These are phyloP conservation scores for Penicillium egyptiacum DNA, from an alignment of 495 filamentous ascomycete species.

Conservation along the genomic window DNA sequence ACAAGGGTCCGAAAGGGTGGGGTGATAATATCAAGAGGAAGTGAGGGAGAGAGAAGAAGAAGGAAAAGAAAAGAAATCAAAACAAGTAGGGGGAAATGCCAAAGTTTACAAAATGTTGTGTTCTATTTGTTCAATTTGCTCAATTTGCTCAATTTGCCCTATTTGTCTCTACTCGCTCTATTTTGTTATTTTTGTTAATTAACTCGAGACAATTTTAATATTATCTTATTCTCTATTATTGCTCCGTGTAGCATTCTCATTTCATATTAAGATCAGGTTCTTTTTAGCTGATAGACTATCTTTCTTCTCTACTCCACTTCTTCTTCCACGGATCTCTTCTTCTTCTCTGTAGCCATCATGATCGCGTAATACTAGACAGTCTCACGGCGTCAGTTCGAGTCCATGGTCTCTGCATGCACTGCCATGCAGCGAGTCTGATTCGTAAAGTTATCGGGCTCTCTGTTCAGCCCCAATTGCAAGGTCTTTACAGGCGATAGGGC, in stretches of 20 bases:
- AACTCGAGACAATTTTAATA: conserved; percentile 1
- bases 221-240: background rate
- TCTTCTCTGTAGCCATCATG: conserved; percentile 22
- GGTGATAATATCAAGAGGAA: conserved; percentile 1
- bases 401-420: conserved; percentile 1
- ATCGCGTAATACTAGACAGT: conserved; percentile 20
- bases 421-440: conserved; percentile 10
- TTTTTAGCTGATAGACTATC: background rate
- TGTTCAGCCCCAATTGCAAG: conserved; percentile 24
- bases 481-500: conserved; percentile 8
- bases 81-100: background rate
- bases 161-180: background rate
- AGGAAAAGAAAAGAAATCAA: background rate
- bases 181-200: background rate
- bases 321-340: conserved; percentile 1
- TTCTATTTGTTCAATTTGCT: too few relatives aligned
- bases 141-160: background rate
- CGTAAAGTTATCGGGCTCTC: conserved; percentile 1
- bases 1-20: conserved; percentile 17
- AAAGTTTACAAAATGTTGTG: background rate
- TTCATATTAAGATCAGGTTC: background rate
- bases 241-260: background rate
- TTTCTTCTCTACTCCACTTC: conserved; percentile 1
- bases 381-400: conserved; percentile 5
- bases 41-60: conserved; percentile 7